A percentile compares a stretch with the other conserved stretches of the same genome.
phyloP scores from a whole-genome alignment of 2,329 filamentous ascomycete genomes.

The Sclerotinia spermophila region DNA sequence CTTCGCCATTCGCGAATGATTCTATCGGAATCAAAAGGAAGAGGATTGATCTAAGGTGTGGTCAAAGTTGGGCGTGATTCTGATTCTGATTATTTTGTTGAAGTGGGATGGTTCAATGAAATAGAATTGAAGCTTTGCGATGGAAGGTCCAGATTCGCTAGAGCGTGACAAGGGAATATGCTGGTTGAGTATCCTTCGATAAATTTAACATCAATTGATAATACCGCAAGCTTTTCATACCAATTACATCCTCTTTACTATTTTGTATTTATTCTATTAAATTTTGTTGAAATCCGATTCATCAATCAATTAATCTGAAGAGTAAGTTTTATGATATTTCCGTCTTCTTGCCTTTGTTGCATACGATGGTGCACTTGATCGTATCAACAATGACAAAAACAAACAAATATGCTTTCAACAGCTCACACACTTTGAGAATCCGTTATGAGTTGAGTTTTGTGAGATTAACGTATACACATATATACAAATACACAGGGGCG shows the following conservation, averaged over 20 bases:
- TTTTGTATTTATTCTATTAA: background rate
- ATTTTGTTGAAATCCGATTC: too few species aligned
- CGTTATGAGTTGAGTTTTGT: constrained; percentile 11
- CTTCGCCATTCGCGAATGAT: background rate
- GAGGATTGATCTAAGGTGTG: background rate
- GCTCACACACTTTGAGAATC: background rate
- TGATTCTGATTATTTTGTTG: background rate
- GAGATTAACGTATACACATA: background rate
- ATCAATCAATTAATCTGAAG: background rate
- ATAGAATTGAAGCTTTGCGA: background rate
- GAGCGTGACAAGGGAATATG: background rate
- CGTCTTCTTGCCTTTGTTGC: background rate
- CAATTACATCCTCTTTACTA: background rate
- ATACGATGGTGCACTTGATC: too few species aligned
- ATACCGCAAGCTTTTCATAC: background rate
- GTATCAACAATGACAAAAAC: background rate
- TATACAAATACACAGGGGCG: background rate
- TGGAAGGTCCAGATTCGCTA: constrained; percentile 6
- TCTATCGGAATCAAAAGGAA: background rate
- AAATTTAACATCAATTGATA: background rate
- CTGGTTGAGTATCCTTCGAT: background rate
- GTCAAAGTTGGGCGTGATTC: background rate
- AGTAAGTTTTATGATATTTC: background rate
- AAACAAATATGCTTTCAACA: background rate
- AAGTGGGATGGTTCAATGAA: constrained; percentile 11